Conservation (phyloP, 73 alveolate genomes). For the Paramecium biaurelia region DNA sequence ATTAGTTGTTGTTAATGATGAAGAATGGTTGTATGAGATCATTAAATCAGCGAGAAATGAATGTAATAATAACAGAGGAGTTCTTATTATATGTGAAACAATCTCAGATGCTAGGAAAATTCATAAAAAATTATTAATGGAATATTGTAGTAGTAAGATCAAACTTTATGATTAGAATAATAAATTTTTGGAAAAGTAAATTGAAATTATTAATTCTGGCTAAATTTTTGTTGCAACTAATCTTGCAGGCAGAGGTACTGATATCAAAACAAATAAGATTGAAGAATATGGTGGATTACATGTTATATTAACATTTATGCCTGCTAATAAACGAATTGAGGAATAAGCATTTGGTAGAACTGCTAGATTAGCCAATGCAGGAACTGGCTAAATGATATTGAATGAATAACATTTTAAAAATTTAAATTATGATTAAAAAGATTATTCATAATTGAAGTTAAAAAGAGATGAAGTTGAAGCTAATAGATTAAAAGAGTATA, state of each 20-base stretch:
- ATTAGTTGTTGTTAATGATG: not conserved
- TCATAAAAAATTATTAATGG: not conserved
- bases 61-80: not conserved
- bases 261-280: constrained; percentile 65
- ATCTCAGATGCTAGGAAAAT: not conserved
- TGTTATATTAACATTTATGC: constrained; percentile 79
- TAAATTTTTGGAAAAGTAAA: not conserved
- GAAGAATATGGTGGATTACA: constrained; percentile 81
- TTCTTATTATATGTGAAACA: constrained; percentile 62
- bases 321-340: constrained; percentile 76
- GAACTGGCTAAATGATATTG: constrained; percentile 25
- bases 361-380: constrained; percentile 48
- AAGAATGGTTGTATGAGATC: not conserved
- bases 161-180: not conserved
- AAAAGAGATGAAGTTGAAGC: not conserved
- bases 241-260: constrained; percentile 83
- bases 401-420: not conserved
- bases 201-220: constrained; percentile 71
- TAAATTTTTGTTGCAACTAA: constrained; percentile 73
- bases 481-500: not conserved
- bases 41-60: not conserved
- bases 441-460: not conserved
- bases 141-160: not conserved
- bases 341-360: constrained; percentile 73
- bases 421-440: not conserved